Base-by-base conservation (phyloP, 495 filamentous ascomycete species). In the Bacidia rubella region DNA sequence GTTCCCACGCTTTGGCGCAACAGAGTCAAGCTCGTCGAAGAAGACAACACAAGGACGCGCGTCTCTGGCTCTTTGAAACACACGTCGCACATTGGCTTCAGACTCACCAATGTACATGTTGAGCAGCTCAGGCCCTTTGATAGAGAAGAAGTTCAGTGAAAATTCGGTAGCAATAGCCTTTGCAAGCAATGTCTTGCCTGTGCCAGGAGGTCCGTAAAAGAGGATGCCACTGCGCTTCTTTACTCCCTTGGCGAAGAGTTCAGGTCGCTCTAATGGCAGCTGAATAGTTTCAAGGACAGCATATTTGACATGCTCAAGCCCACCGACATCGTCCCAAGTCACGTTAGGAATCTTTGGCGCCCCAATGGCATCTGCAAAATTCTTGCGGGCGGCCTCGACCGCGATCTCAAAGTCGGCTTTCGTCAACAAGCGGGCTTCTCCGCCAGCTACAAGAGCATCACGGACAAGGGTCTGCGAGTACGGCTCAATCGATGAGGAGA, bases 51-150 rank as follows among this genome's bases (percentile, higher is more conserved):
- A 98, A 1, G 92, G 92, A n/a, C 90, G 73, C 9, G 92, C 92
- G 68, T 97, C 92, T 9, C 93, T 74, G 7, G 92, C 92, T 11
- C 89, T 76, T 68, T 95, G 90, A 71, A 98, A 98, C 2, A 98
- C 93, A 3, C 93, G 76, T 2, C 92, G 82, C 11, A 98, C 92
- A 61, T 97, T 97, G 44, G 93, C 93, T 72, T 98, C 92, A 9
- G 88, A 95, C 66, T 97, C 92, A 67, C 92, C 92, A 63, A 98
- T 97, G 62, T 98, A 98, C 92, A 97, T 98, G 62, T 98, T 98
- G 17, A 98, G 79, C 60, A 98, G 66, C 68, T 98, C 92, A 1
- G 92, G 92, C 1, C 92, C 92, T 68, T 99, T 99, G 67, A 99
- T 87, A 47, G 82, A 88, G 78, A 99, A 97, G 75, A 99, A 99